These are phyloP conservation scores for Erysimum cheiri DNA, from an alignment of 441 rosid species.

Conservation along the genomic window DNA sequence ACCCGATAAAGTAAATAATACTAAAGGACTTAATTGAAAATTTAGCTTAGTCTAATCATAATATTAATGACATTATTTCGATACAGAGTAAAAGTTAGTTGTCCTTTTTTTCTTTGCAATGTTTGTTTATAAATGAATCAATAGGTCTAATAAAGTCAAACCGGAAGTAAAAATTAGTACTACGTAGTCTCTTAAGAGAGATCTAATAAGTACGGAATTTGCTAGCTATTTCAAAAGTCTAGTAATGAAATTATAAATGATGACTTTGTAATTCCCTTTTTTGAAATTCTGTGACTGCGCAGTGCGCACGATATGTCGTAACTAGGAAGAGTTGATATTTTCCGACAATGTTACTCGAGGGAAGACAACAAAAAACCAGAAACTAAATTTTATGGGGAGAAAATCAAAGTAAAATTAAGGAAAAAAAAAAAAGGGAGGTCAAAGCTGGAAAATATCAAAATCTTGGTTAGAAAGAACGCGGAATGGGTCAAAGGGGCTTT, in stretches of 20 bases:
- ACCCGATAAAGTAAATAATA: background rate
- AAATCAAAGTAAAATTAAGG: background rate
- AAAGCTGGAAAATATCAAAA: background rate
- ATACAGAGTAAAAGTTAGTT: background rate
- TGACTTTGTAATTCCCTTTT: conserved; percentile 27
- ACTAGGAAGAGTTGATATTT: conserved; percentile 16
- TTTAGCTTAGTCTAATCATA: background rate
- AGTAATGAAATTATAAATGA: conserved; percentile 5
- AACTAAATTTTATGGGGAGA: background rate
- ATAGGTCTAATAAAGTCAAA: background rate
- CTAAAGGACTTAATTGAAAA: background rate
- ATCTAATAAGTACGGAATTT: background rate
- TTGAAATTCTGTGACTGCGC: conserved; percentile 27
- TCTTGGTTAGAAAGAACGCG: conserved; percentile 22
- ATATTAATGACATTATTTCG: background rate
- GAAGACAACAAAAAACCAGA: background rate
- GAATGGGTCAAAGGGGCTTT: conserved; percentile 29
- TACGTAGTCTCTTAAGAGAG: background rate
- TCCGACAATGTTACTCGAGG: conserved; percentile 32
- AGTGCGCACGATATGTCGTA: conserved; percentile 15
- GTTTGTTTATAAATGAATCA: background rate
- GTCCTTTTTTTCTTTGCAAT: background rate
- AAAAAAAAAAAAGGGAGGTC: conserved; percentile 18
- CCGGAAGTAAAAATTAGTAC: background rate
- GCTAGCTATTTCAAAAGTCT: conserved; percentile 18